A percentile compares a stretch with the other conserved stretches of the same genome.
phyloP scores from a whole-genome alignment of 495 filamentous ascomycete genomes.

The Hypoxylon cercidicola region DNA sequence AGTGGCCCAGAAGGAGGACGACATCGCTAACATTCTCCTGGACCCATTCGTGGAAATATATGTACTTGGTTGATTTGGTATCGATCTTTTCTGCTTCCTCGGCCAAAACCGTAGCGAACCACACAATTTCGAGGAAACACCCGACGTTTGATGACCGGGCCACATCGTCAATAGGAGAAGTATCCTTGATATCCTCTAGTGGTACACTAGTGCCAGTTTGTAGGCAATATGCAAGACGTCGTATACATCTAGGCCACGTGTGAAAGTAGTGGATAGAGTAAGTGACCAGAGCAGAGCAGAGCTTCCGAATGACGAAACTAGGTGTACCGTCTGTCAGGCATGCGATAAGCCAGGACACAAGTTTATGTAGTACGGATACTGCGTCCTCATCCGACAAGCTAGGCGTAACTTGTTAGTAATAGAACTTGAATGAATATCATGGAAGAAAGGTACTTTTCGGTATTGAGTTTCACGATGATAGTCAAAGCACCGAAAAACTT shows the following conservation, averaged over 20 bases:
- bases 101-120: conserved; percentile 77
- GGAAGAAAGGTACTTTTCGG: conserved; percentile 68
- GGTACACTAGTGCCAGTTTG: conserved; percentile 60
- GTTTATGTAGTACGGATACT: conserved; percentile 70
- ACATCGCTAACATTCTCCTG: conserved; percentile 63
- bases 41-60: conserved; percentile 59
- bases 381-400: conserved; percentile 70
- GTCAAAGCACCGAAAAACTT: conserved; percentile 95
- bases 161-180: conserved; percentile 62
- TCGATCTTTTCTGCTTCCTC: conserved; percentile 80
- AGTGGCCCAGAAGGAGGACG: conserved; percentile 57
- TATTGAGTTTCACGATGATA: conserved; percentile 91
- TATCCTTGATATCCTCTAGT: conserved; percentile 59
- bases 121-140: conserved; percentile 70
- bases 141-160: conserved; percentile 62
- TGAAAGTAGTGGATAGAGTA: conserved; percentile 79
- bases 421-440: conserved; percentile 1
- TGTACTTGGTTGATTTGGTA: conserved; percentile 64
- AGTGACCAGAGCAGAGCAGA: conserved; percentile 82
- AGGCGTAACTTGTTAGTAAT: conserved; percentile 53
- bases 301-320: conserved; percentile 78
- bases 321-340: conserved; percentile 68
- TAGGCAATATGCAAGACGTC: conserved; percentile 73
- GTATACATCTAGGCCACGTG: conserved; percentile 74
- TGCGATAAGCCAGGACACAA: conserved; percentile 73